Evolutionary conservation across 257 asterid species (phyloP).

Genomic region (Galeopsis tetrahit): DNA sequence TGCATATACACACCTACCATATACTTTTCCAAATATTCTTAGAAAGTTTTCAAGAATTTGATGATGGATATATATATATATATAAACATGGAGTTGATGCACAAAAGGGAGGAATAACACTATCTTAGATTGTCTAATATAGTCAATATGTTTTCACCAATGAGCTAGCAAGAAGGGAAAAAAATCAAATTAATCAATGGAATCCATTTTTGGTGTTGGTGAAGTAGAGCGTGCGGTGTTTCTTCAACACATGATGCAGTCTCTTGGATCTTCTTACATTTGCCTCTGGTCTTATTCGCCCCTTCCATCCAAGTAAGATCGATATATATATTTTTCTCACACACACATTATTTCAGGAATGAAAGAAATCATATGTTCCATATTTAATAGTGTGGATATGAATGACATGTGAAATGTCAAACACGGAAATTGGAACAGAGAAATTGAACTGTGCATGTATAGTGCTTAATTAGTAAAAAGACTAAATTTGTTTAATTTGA

Average conservation of each 20-base stretch:
- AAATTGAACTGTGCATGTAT: not conserved
- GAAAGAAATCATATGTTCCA: too few relatives aligned
- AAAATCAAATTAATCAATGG: slow-evolving; percentile 39
- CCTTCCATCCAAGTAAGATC: slow-evolving; percentile 53
- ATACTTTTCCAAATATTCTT: not conserved
- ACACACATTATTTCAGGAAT: not conserved
- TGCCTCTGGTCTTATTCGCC: slow-evolving; percentile 69
- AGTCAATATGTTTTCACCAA: not conserved
- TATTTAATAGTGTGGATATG: too few relatives aligned
- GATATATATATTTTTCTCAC: not conserved
- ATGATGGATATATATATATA: not conserved
- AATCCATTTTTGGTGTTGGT: slow-evolving; percentile 53
- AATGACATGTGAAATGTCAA: too few relatives aligned
- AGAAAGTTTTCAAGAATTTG: not conserved
- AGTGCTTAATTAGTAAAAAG: not conserved
- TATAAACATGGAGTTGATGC: not conserved
- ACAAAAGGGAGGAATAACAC: not conserved
- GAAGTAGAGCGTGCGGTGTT: slow-evolving; percentile 50
- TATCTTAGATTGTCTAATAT: not conserved
- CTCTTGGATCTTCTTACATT: slow-evolving; percentile 54
- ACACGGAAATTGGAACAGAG: too few relatives aligned
- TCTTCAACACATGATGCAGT: slow-evolving; percentile 47
- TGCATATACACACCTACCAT: not conserved
- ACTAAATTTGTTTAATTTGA: not conserved
- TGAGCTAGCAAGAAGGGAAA: not conserved